Percentiles rank a stretch among this genome's conserved stretches.
Evolutionary conservation across 768 basidiomycete genomes (phyloP).

Genomic region (Boletellus emodensis): DNA sequence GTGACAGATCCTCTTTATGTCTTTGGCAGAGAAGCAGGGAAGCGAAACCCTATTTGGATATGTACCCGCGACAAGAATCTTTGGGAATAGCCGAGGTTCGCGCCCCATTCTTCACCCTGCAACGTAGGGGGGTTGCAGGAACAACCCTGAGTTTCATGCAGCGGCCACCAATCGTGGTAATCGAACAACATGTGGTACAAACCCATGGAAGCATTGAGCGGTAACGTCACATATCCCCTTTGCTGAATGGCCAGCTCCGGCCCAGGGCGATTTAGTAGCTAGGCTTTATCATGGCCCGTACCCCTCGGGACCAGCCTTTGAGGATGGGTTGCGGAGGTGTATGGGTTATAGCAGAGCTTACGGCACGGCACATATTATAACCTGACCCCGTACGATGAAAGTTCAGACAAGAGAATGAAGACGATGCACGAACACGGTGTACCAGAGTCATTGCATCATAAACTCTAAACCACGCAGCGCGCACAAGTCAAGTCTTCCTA

Average conservation of each 20-base stretch:
- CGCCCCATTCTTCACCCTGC: slow-evolving; percentile 1
- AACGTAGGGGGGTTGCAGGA: not conserved
- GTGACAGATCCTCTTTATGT: slow-evolving; percentile 1
- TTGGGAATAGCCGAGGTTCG: slow-evolving; percentile 2
- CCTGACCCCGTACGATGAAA: not conserved
- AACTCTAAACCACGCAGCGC: not conserved
- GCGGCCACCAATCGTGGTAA: not conserved
- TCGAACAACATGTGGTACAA: not conserved
- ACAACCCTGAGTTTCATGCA: slow-evolving; percentile 1
- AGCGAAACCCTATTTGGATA: slow-evolving; percentile 2
- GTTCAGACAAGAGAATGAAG: not conserved
- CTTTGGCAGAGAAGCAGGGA: not conserved
- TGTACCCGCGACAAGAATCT: not conserved
- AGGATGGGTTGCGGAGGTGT: no score
- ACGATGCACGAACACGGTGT: not conserved
- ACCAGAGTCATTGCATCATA: not conserved
- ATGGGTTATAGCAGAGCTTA: not conserved
- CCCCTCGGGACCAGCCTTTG: no score
- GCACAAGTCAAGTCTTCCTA: not conserved
- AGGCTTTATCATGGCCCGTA: no score
- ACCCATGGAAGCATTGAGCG: not conserved
- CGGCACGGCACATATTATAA: not conserved
- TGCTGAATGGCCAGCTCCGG: not conserved
- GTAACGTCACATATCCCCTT: not conserved
- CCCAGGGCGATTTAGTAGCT: not conserved